These are phyloP conservation scores for Tetrapyrgos nigripes DNA, from an alignment of 1,284 basidiomycete genomes.

Conservation along the genomic window DNA sequence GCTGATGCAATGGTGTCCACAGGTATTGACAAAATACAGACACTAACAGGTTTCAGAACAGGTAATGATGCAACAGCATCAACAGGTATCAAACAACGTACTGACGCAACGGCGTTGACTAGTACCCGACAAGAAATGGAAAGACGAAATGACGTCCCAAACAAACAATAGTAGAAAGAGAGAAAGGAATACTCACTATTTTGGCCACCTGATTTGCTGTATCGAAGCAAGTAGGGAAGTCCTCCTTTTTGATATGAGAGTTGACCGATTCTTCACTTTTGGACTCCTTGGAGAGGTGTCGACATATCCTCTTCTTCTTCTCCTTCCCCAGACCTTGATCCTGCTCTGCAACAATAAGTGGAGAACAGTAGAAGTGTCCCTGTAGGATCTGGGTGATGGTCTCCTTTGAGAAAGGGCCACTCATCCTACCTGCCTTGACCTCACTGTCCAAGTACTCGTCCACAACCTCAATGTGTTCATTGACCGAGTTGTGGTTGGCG, in stretches of 20 bases:
- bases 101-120: too few species aligned
- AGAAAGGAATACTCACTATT: not conserved
- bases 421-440: constrained; percentile 9
- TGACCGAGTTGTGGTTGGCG: constrained; percentile 9
- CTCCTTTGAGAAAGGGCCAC: constrained; percentile 16
- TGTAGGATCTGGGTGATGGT: constrained; percentile 7
- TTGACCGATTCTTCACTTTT: not conserved
- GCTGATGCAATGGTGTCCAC: too few species aligned
- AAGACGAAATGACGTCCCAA: too few species aligned
- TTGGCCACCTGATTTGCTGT: not conserved
- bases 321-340: constrained; percentile 9
- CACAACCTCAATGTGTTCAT: not conserved
- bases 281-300: constrained; percentile 8
- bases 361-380: constrained; percentile 14
- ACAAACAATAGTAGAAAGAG: too few species aligned
- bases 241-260: constrained; percentile 1
- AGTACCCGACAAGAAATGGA: constrained; percentile 4
- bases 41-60: too few species aligned
- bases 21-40: too few species aligned
- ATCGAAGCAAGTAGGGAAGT: constrained; percentile 11
- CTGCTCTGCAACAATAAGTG: constrained; percentile 14
- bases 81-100: too few species aligned
- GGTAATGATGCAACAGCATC: too few species aligned
- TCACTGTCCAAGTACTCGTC: constrained; percentile 13
- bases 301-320: constrained; percentile 7